Percentiles rank a stretch among this genome's conserved stretches.
Evolutionary conservation across 495 filamentous ascomycete species (phyloP).

Genomic region (Lophium mytilinum): DNA sequence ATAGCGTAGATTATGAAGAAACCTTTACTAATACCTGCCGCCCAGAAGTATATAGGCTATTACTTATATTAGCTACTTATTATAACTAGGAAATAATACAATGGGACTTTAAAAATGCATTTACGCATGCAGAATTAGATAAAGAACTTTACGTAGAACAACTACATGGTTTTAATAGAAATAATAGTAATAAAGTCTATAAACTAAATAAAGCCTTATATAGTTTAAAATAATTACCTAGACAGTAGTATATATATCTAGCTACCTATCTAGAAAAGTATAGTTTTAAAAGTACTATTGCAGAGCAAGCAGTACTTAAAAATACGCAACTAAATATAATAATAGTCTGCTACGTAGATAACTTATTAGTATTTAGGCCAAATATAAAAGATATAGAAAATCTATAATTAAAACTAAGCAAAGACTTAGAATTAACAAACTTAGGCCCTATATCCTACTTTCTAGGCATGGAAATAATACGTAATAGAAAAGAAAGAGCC

Average conservation of each 20-base stretch:
- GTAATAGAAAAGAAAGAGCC: neutral
- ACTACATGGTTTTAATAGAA: too few species aligned
- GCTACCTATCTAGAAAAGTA: neutral
- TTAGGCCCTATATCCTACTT: neutral
- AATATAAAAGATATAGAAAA: neutral
- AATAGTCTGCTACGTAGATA: neutral
- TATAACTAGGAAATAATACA: conserved; percentile 30
- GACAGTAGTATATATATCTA: conserved; percentile 10
- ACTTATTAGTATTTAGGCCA: neutral
- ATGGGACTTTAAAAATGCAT: conserved; percentile 18
- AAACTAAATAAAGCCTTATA: conserved; percentile 10
- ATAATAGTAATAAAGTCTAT: conserved; percentile 9
- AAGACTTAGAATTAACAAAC: neutral
- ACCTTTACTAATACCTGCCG: conserved; percentile 21
- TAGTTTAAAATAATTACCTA: conserved; percentile 19
- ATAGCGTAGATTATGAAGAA: conserved; percentile 26
- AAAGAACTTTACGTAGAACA: too few species aligned
- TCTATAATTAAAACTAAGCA: neutral
- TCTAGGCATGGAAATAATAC: neutral
- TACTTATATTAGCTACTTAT: conserved; percentile 12
- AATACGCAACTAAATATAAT: neutral
- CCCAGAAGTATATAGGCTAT: conserved; percentile 2
- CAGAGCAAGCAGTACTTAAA: neutral
- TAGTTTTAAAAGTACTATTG: neutral
- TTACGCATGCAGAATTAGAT: too few species aligned